Evolutionary conservation across 306 rosid genomes (phyloP).

Genomic region (Calophaca sinica): DNA sequence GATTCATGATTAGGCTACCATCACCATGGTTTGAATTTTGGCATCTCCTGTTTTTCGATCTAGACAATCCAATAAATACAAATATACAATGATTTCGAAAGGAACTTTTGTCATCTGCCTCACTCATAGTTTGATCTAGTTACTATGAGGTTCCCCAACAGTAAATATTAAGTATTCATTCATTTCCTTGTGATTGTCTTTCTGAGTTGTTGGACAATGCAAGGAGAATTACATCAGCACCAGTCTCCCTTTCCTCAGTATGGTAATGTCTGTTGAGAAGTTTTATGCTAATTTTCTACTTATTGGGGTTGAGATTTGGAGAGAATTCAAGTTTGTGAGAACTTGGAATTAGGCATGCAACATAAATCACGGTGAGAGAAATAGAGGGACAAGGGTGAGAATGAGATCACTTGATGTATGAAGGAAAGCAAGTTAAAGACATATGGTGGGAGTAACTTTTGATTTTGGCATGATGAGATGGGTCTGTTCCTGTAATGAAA

Average conservation of each 20-base stretch:
- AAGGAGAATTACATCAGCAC: slow-evolving; percentile 13
- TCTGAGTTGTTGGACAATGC: slow-evolving; percentile 21
- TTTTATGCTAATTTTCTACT: slow-evolving; percentile 22
- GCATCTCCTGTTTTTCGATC: slow-evolving; percentile 23
- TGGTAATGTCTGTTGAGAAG: not conserved
- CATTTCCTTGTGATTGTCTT: slow-evolving; percentile 1
- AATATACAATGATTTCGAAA: slow-evolving; percentile 26
- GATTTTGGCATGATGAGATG: slow-evolving; percentile 19
- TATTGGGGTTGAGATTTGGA: not conserved
- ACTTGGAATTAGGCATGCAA: slow-evolving; percentile 22
- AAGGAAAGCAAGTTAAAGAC: slow-evolving; percentile 17
- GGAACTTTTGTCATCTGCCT: slow-evolving; percentile 6
- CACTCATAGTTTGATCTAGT: slow-evolving; percentile 15
- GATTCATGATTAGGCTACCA: slow-evolving; percentile 17
- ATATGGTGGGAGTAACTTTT: slow-evolving; percentile 11
- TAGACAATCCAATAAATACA: slow-evolving; percentile 14
- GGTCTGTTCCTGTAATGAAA: not conserved
- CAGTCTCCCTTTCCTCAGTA: not conserved
- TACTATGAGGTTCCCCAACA: not conserved
- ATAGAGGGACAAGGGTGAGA: not conserved
- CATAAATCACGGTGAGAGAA: not conserved
- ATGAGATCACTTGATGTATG: slow-evolving; percentile 12
- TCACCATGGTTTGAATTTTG: slow-evolving; percentile 19
- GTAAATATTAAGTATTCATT: slow-evolving; percentile 3
- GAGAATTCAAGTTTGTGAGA: slow-evolving; percentile 21